Percentiles rank a stretch among this genome's conserved stretches.
Conservation (phyloP, 2,329 filamentous ascomycete species). For the Alternaria alternata region DNA sequence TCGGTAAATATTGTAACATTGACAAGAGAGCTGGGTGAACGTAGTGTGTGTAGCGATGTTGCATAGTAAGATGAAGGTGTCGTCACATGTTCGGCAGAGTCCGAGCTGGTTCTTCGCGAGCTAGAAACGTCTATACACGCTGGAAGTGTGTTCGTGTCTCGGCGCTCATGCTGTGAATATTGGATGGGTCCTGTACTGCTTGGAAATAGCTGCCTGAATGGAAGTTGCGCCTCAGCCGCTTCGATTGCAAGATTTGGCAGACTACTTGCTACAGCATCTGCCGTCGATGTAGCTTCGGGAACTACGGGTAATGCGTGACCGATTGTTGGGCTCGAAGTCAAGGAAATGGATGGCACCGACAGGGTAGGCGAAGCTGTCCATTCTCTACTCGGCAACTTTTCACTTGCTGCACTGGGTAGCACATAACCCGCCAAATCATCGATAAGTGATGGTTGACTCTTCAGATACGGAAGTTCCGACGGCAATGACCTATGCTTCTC, state of each 20-base stretch:
- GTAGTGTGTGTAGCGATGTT: neutral
- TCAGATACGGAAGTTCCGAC: conserved; percentile 26
- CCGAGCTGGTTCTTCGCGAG: neutral
- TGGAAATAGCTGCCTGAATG: no score
- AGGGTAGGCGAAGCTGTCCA: neutral
- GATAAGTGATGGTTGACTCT: conserved; percentile 32
- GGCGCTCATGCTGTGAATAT: neutral
- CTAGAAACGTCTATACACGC: neutral
- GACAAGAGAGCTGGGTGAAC: neutral
- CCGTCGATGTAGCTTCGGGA: neutral
- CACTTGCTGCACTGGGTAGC: conserved; percentile 17
- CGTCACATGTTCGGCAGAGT: neutral
- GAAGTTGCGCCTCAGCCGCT: neutral
- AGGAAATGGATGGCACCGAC: conserved; percentile 10
- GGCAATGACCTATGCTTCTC: conserved; percentile 29
- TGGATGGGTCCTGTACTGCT: neutral
- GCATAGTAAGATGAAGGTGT: neutral
- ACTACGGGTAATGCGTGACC: neutral
- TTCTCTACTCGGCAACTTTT: conserved; percentile 5
- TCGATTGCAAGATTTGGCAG: neutral
- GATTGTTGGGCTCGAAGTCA: conserved; percentile 11
- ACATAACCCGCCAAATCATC: conserved; percentile 36
- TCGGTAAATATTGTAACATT: neutral
- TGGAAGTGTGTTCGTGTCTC: neutral
- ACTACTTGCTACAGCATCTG: neutral